Conservation (phyloP, 495 filamentous ascomycete species). For the Lophium mytilinum region DNA sequence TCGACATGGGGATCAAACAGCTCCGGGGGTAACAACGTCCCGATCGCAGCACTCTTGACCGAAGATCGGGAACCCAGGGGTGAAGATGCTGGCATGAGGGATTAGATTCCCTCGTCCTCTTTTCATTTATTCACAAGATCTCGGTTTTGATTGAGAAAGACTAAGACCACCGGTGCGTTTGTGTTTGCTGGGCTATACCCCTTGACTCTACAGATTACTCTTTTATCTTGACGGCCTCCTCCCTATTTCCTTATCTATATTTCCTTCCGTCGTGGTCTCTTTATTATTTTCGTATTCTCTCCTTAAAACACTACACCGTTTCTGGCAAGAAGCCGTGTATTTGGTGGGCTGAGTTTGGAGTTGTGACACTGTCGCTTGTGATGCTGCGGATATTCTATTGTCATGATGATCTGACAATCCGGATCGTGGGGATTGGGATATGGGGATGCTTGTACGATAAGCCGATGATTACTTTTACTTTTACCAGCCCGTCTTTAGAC, state of each 20-base stretch:
- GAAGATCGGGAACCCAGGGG: conserved; percentile 15
- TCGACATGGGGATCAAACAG: background rate
- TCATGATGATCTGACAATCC: no score
- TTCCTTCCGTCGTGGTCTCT: background rate
- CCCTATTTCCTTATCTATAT: background rate
- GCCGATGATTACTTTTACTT: no score
- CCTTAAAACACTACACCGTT: no score
- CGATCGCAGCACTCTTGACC: conserved; percentile 18
- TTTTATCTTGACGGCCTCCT: background rate
- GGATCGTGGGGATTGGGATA: no score
- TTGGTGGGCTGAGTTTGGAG: no score
- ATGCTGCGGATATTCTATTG: no score
- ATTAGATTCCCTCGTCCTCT: background rate
- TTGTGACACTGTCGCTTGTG: no score
- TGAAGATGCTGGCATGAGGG: background rate
- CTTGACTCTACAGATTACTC: background rate
- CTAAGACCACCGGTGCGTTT: background rate
- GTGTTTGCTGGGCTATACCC: background rate
- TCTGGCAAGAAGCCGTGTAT: no score
- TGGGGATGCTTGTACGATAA: no score
- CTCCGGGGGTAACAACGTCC: background rate
- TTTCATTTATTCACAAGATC: background rate
- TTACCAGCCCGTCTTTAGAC: no score
- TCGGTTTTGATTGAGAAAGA: no score
- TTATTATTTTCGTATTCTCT: background rate